Percentiles rank a stretch among this genome's conserved stretches.
These are phyloP conservation scores for Durio zibethinus DNA, from an alignment of 345 rosid genomes.

Conservation along the genomic window DNA sequence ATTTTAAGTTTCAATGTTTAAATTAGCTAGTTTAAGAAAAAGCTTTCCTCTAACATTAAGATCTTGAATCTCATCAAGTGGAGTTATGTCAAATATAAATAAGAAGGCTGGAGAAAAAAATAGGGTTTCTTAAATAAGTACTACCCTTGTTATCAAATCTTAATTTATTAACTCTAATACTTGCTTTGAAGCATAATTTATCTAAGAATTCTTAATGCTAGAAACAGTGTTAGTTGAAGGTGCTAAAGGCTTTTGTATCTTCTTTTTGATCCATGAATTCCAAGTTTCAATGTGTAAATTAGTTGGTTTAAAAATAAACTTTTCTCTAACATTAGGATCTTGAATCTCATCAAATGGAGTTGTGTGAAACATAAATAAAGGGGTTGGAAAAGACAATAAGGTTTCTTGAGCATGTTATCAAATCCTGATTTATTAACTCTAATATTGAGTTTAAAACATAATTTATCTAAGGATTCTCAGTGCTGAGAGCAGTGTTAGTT, in stretches of 20 bases:
- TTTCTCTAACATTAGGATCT: neutral
- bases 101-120: constrained; percentile 57
- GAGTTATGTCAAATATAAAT: constrained; percentile 60
- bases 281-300: constrained; percentile 26
- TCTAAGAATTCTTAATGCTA: constrained; percentile 25
- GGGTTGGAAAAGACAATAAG: constrained; percentile 49
- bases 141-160: constrained; percentile 36
- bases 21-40: neutral
- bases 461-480: constrained; percentile 33
- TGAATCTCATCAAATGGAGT: constrained; percentile 2
- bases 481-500: constrained; percentile 18
- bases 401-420: constrained; percentile 48
- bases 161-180: constrained; percentile 42
- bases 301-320: neutral
- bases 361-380: constrained; percentile 76
- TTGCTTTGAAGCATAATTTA: constrained; percentile 45
- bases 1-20: neutral
- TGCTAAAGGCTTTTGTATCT: constrained; percentile 60
- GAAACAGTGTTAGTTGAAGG: constrained; percentile 25
- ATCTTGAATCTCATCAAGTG: neutral
- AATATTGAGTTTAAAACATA: constrained; percentile 46
- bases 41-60: neutral
- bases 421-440: constrained; percentile 44
- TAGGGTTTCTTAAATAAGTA: constrained; percentile 46
- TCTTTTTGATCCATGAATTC: constrained; percentile 99